Base-by-base conservation (phyloP, 148 eudicot species). In the Rhododendron kiyosumense region DNA sequence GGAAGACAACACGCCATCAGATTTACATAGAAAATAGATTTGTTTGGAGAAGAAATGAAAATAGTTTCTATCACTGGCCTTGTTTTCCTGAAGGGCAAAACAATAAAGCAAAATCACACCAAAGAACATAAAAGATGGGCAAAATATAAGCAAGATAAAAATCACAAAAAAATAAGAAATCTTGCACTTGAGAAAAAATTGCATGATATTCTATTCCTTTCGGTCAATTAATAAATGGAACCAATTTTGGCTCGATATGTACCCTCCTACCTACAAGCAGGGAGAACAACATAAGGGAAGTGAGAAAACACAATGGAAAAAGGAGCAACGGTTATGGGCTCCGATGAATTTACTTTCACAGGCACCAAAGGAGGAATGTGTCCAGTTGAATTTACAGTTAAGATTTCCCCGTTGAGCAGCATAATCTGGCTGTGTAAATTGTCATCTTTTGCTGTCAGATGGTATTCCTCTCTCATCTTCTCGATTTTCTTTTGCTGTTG, bases 241-340 rank as follows among this genome's bases (percentile, higher is more conserved):
- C 89, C 81, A 65, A 24, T 59, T 84, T 78, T 20, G 82, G 61
- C 45, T 85, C 90, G 26, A 76, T 22, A 17, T 74, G 34, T 63
- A 84, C 41, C 59, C 32, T 57, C 48, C 89, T 92, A 90, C 78
- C 85, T 89, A 89, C 99, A 96, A 86, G 99, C 98, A 32, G 93
- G 93, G 49, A 93, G 87, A 88, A 82, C 76, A 87, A 93, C 87
- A 84, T 86, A 45, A 49, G 96, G 96, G 43, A 96, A 86, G 84
- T 91, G 96, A 78, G 88, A 93, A 85, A 96, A 96, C 45, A 91
- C 94, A 85, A 96, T 92, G 3, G 99, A 94, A 85, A 86, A 90
- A 80, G 96, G 98, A 84, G 89, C 94, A 30, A 93, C 89, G 10
- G 28, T 80, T 81, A 96, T 88, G 8, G 95, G 96, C 85, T 90